Conservation (phyloP, 2,329 filamentous ascomycete genomes). For the Phialophora verrucosa region DNA sequence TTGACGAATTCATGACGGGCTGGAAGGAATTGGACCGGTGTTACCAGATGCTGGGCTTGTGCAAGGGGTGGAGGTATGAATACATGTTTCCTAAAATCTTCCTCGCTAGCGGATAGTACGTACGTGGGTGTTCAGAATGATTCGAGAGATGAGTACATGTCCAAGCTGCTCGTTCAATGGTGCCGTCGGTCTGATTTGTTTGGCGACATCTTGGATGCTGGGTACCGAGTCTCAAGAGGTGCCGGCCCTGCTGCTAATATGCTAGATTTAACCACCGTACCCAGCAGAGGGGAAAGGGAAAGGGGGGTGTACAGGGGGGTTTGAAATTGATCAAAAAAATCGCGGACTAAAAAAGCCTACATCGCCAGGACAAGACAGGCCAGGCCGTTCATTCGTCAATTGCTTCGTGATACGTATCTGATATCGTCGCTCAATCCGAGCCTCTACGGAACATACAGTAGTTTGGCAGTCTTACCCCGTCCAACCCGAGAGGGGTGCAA, state of each 20-base stretch:
- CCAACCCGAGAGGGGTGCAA: too few species aligned
- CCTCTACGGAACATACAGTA: too few species aligned
- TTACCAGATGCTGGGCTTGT: neutral
- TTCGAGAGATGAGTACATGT: neutral
- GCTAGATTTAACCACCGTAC: neutral
- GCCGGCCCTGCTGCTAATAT: neutral
- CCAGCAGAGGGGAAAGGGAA: too few species aligned
- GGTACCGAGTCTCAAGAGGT: neutral
- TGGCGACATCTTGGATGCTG: neutral
- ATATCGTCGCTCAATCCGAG: neutral
- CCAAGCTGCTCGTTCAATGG: neutral
- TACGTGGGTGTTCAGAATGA: neutral
- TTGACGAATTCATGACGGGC: conserved; percentile 2
- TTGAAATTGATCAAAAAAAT: neutral
- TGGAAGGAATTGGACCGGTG: neutral
- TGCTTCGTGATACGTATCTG: neutral
- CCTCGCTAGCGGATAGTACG: neutral
- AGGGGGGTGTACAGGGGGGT: too few species aligned
- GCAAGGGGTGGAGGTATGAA: neutral
- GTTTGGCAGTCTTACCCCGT: too few species aligned
- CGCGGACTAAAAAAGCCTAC: neutral
- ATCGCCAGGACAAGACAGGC: neutral
- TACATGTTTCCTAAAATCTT: conserved; percentile 3
- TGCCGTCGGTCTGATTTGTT: neutral
- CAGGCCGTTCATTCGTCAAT: neutral